A percentile compares a stretch with the other conserved stretches of the same genome.
phyloP scores from a whole-genome alignment of 192 early-diverging fungal genomes.

The Glomus cerebriforme region DNA sequence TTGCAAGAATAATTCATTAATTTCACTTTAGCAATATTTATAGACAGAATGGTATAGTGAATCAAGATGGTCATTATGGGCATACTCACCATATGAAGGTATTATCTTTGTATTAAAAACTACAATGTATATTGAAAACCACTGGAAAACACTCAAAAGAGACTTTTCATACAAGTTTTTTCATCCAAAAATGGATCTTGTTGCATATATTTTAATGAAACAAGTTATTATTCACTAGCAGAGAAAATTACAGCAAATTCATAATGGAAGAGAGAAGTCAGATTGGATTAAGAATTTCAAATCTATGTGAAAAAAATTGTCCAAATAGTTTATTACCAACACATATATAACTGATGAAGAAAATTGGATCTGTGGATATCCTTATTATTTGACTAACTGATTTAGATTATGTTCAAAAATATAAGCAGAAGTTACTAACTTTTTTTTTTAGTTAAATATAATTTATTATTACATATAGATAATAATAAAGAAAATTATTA shows the following conservation, averaged over 20 bases:
- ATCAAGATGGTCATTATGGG: not conserved
- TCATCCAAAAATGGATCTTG: not conserved
- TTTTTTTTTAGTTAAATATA: too few relatives aligned
- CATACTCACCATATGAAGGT: not conserved
- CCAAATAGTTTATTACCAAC: not conserved
- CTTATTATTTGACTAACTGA: not conserved
- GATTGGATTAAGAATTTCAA: slow-evolving; percentile 3
- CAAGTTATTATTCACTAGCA: not conserved
- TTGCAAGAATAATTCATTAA: slow-evolving; percentile 13
- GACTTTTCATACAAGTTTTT: slow-evolving; percentile 3
- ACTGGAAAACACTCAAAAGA: not conserved
- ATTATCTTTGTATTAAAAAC: not conserved
- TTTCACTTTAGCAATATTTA: slow-evolving; percentile 11
- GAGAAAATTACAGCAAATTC: not conserved
- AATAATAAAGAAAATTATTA: too few relatives aligned
- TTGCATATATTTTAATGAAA: slow-evolving; percentile 18
- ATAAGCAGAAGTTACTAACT: too few relatives aligned
- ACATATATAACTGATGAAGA: not conserved
- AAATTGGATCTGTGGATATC: slow-evolving; percentile 2
- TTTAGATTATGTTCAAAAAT: too few relatives aligned
- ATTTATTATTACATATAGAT: too few relatives aligned
- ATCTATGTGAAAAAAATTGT: not conserved
- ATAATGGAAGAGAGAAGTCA: not conserved
- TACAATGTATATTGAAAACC: not conserved
- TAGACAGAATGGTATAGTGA: not conserved